These are phyloP conservation scores for Auricularia cornea DNA, from an alignment of 768 basidiomycete species.

Conservation along the genomic window DNA sequence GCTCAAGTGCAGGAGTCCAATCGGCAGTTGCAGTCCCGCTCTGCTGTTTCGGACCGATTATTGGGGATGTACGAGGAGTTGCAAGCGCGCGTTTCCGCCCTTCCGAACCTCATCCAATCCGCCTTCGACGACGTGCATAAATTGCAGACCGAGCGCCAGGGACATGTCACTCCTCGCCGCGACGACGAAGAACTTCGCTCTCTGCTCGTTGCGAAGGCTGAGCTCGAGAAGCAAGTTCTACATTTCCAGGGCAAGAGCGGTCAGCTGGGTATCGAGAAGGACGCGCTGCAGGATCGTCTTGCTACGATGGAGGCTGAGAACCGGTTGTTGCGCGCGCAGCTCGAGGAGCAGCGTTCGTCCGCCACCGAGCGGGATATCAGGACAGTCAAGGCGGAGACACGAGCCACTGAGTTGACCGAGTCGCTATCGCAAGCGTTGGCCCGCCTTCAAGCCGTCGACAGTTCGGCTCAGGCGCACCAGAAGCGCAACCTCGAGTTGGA, in stretches of 20 bases:
- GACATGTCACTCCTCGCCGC: slow-evolving; percentile 47
- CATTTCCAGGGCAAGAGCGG: slow-evolving; percentile 69
- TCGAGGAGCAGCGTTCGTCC: slow-evolving; percentile 45
- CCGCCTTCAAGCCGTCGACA: slow-evolving; percentile 65
- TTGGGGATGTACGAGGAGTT: slow-evolving; percentile 44
- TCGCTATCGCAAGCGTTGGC: slow-evolving; percentile 66
- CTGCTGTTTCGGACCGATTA: slow-evolving; percentile 16
- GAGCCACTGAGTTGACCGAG: slow-evolving; percentile 57
- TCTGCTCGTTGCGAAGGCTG: slow-evolving; percentile 43
- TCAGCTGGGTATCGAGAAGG: slow-evolving; percentile 76
- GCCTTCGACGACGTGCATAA: slow-evolving; percentile 49
- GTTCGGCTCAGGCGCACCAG: slow-evolving; percentile 49
- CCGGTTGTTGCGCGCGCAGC: slow-evolving; percentile 46
- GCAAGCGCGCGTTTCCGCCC: slow-evolving; percentile 40
- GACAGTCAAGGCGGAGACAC: slow-evolving; percentile 36
- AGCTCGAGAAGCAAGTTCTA: slow-evolving; percentile 64
- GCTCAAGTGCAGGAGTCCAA: background rate
- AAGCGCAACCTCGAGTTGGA: slow-evolving; percentile 57
- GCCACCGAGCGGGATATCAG: slow-evolving; percentile 39
- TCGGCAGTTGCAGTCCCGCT: background rate
- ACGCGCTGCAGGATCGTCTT: slow-evolving; percentile 56
- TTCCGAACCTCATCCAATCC: slow-evolving; percentile 53
- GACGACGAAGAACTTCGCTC: slow-evolving; percentile 67
- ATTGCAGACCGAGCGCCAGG: slow-evolving; percentile 53
- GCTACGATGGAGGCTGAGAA: slow-evolving; percentile 54